These are phyloP conservation scores for Globisporangium spinosum DNA, from an alignment of 352 stramenopile species.

Conservation along the genomic window DNA sequence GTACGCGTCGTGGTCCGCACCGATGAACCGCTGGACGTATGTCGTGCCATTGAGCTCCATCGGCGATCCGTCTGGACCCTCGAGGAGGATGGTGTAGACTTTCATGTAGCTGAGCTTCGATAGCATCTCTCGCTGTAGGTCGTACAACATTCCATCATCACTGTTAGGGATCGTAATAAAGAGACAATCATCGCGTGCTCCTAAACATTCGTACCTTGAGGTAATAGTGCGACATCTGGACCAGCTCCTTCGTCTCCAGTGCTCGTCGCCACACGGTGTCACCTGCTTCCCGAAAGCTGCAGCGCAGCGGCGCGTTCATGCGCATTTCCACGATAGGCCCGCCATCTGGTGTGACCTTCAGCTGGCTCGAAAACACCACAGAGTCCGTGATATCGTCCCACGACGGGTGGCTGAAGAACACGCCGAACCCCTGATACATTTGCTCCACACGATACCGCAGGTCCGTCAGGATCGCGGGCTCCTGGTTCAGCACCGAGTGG, in stretches of 20 bases:
- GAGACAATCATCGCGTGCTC: no score
- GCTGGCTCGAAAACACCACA: neutral
- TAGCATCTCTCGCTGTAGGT: neutral
- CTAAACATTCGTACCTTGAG: neutral
- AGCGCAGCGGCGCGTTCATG: slow-evolving; percentile 9
- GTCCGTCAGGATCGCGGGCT: neutral
- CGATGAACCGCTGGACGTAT: slow-evolving; percentile 2
- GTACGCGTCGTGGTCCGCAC: neutral
- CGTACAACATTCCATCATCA: neutral
- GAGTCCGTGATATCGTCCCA: slow-evolving; percentile 3
- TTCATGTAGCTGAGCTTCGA: slow-evolving; percentile 8
- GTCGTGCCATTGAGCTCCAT: slow-evolving; percentile 5
- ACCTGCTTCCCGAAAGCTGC: neutral
- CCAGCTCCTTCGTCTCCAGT: slow-evolving; percentile 15
- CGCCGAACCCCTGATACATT: neutral
- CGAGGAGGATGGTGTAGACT: neutral
- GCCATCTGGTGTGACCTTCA: neutral
- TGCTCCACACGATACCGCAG: neutral
- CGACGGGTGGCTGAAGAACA: neutral
- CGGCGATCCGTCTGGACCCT: neutral
- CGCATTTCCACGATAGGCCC: slow-evolving; percentile 18
- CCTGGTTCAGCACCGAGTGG: neutral
- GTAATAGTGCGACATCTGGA: slow-evolving; percentile 12
- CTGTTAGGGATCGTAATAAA: neutral
- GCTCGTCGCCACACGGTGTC: neutral